A percentile compares a stretch with the other conserved stretches of the same genome.
These are phyloP conservation scores for Russula dissimulans DNA, from an alignment of 768 basidiomycete genomes.

Conservation along the genomic window DNA sequence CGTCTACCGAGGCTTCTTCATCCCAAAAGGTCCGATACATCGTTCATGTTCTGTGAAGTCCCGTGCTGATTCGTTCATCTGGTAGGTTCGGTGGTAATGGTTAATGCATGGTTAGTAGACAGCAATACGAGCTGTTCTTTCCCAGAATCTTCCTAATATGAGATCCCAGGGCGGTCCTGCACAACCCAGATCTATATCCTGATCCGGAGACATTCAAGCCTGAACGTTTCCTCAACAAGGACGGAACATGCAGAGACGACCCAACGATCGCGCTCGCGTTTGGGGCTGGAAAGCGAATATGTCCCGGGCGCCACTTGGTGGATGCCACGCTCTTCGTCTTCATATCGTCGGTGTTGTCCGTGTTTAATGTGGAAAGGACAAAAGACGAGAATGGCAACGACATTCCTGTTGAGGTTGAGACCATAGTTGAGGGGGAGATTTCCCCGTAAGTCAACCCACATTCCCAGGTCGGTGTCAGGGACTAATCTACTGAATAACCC, in stretches of 20 bases:
- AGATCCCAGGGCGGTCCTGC: constrained; percentile 1
- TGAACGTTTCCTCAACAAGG: background rate
- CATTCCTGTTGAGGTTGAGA: background rate
- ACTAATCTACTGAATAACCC: background rate
- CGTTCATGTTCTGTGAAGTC: background rate
- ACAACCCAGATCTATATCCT: constrained; percentile 1
- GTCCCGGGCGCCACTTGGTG: constrained; percentile 8
- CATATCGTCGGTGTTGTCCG: background rate
- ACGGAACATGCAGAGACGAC: background rate
- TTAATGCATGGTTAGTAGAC: background rate
- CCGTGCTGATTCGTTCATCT: background rate
- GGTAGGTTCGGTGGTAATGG: background rate
- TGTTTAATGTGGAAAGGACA: background rate
- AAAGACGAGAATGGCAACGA: constrained; percentile 1
- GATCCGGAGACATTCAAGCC: constrained; percentile 6
- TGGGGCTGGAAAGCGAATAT: constrained; percentile 4
- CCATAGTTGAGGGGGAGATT: background rate
- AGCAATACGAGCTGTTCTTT: background rate
- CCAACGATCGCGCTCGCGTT: background rate
- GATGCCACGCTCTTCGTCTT: constrained; percentile 8
- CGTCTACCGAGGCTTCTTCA: constrained; percentile 7
- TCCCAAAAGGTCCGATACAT: constrained; percentile 9
- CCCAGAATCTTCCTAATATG: background rate
- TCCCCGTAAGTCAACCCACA: background rate
- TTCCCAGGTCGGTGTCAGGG: background rate